Base-by-base conservation (phyloP, 2,329 filamentous ascomycete species). In the Fusarium sp. region DNA sequence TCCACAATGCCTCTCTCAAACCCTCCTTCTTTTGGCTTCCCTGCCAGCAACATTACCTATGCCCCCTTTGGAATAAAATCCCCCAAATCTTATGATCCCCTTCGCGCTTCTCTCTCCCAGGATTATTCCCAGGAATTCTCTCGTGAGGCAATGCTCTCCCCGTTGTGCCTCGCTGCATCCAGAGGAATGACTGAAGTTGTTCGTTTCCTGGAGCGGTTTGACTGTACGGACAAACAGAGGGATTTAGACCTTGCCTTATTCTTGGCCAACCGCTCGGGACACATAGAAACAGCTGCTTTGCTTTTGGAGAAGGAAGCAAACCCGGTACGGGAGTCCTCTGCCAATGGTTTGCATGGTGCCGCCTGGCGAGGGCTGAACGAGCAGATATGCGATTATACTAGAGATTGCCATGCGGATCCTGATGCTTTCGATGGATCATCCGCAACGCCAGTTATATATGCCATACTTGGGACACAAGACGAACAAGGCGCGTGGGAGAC, bases 221-320 rank as follows among this genome's bases (percentile, higher is more conserved):
- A 45, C 6, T 11, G 26, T 11, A 30, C 6, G 8, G 23, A 46
- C 30, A 32, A 7, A n/a, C 41, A 37, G n/a, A 37, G 20, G 30
- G 53, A 56, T 13, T 38, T 38, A 14, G 30, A 56, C n/a, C 14
- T 45, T 44, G 53, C 53, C 41, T 44, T 56, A 38, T 56, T 46
- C 53, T 45, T 56, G 23, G 53, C 53, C 53, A 44, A 56, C 53
- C 42, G 42, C n/a, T 30, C 18, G 18, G 53, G 40, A 40, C 23
- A 37, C 26, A 3, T 8, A 45, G n/a, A 45, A 45, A 37, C 23
- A 41, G 41, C 53, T 45, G 10, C 18, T 37, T 37, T 45, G 14
- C 53, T 56, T 37, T 27, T 45, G 18, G 12, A 17, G 6, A 45
- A 37, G 14, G 11, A 26, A 18, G 53, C 41, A 46, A 56, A 56